A percentile compares a stretch with the other conserved stretches of the same genome.
Evolutionary conservation across 176 grass and related monocot species (phyloP).

Genomic region (Zoysia pacifica): DNA sequence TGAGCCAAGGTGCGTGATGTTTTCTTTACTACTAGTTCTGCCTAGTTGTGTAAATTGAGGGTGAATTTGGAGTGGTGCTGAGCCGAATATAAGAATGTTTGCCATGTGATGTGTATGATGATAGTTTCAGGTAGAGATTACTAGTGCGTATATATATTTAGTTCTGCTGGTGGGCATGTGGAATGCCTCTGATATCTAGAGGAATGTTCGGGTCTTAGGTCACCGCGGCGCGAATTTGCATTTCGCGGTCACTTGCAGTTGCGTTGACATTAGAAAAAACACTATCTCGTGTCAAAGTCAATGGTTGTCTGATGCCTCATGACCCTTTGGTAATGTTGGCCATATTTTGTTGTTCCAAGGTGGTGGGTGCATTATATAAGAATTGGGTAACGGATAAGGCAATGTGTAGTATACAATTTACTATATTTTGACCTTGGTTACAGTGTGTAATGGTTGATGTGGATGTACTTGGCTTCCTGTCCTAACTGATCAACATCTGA

Average conservation of each 20-base stretch:
- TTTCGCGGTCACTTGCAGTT: conserved; percentile 20
- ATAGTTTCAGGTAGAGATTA: conserved; percentile 22
- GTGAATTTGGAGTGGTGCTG: conserved; percentile 9
- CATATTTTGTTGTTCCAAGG: conserved; percentile 40
- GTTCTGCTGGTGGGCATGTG: conserved; percentile 28
- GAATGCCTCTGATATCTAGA: conserved; percentile 17
- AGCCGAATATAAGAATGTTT: neutral
- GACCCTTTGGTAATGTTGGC: conserved; percentile 23
- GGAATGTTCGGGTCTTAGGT: conserved; percentile 40
- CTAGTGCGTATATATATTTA: neutral
- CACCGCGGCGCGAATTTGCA: neutral
- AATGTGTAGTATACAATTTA: neutral
- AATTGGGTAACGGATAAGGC: neutral
- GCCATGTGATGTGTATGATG: conserved; percentile 25
- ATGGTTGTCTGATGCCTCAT: conserved; percentile 21
- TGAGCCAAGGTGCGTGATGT: conserved; percentile 43
- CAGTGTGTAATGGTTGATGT: conserved; percentile 2
- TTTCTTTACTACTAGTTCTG: neutral
- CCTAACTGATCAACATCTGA: conserved; percentile 11
- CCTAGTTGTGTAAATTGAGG: conserved; percentile 1
- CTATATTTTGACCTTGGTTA: conserved; percentile 40
- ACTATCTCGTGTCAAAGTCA: conserved; percentile 27
- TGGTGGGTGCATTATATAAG: conserved; percentile 18
- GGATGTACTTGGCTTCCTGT: conserved; percentile 15
- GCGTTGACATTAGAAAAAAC: conserved; percentile 26